Evolutionary conservation across 2,329 filamentous ascomycete genomes (phyloP), one percentile per base, ranked within the genome.

Genomic region (Rhynchosporium graminicola): DNA sequence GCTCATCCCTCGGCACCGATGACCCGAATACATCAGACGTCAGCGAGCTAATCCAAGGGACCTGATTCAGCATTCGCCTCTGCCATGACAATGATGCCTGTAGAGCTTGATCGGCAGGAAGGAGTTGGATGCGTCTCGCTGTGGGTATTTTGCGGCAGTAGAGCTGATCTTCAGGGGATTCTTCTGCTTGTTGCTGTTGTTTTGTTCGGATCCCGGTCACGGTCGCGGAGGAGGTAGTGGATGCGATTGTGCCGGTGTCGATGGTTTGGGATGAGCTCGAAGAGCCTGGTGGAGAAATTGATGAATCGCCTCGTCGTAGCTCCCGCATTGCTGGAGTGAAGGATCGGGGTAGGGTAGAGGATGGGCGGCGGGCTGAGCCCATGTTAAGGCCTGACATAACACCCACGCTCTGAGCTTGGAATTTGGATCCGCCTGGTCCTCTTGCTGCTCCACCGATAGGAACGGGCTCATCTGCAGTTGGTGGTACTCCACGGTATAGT

Each of bases 21-120:
- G 86, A 87, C 5, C 90, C 90, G 70, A 94, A 92, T 75, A 93
- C 86, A 70, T 81, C 77, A 5, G 79, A 86, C 51, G 85, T 87
- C 72, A 92, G 88, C 86, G 88, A 92, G 69, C 83, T 84, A 64
- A 92, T 77, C 64, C 92, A 81, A 2, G 89, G 89, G 46, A 92
- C 84, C 59, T 82, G 83, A 67, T 83, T 82, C 60, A 90, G 76
- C 26, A 90, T 73, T 57, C 86, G 82, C 75, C 90, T 87, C 42
- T 82, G 78, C 60, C 85, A 80, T 2, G 87, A 87, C 55, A 85
- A 85, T 68, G 89, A 86, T 2, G 88, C 89, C 13, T 88, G 82
- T 33, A 92, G 80, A 8, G 89, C 89, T 75, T 90, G 85, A 65
- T 89, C 84, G 52, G 88, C 83, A 0, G 89, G 86, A 42, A 89